Percentiles rank a stretch among this genome's conserved stretches.
These are phyloP conservation scores for Myotisia sp. DNA, from an alignment of 2,329 filamentous ascomycete genomes.

Conservation along the genomic window DNA sequence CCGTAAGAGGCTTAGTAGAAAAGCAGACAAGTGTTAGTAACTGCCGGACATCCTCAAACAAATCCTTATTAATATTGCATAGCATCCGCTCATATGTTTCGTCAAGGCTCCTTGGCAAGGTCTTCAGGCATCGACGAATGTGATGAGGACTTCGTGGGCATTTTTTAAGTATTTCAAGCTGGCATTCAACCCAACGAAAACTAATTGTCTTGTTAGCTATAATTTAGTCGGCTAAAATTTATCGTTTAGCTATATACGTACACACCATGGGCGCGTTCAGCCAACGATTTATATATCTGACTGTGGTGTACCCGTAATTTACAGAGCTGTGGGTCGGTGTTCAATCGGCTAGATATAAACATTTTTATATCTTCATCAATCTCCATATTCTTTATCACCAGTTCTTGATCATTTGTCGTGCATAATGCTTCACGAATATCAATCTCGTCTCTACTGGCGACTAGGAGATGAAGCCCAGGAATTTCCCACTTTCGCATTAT, in stretches of 20 bases:
- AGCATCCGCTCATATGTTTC: constrained; percentile 21
- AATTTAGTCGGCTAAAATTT: no score
- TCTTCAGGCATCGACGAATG: constrained; percentile 14
- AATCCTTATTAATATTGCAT: constrained; percentile 12
- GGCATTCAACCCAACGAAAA: constrained; percentile 21
- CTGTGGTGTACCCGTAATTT: constrained; percentile 11
- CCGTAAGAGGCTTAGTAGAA: constrained; percentile 13
- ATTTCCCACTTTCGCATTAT: constrained; percentile 11
- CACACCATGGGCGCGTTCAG: constrained; percentile 3
- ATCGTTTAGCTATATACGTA: no score
- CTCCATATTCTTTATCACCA: constrained; percentile 10
- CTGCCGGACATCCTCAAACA: constrained; percentile 14
- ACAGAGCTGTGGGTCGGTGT: constrained; percentile 10
- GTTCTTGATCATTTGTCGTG: constrained; percentile 8
- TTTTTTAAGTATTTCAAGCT: constrained; percentile 12
- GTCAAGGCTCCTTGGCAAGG: constrained; percentile 17
- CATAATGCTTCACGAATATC: constrained; percentile 13
- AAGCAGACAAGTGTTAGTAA: constrained; percentile 18
- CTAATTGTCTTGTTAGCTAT: no score
- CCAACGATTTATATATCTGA: constrained; percentile 9
- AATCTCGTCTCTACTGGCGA: constrained; percentile 15
- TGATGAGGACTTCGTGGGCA: constrained; percentile 12
- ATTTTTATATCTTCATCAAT: constrained; percentile 15
- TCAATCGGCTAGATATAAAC: constrained; percentile 14
- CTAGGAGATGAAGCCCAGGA: constrained; percentile 16